phyloP scores from a whole-genome alignment of 2,329 filamentous ascomycete genomes.

The Aspergillus latus region DNA sequence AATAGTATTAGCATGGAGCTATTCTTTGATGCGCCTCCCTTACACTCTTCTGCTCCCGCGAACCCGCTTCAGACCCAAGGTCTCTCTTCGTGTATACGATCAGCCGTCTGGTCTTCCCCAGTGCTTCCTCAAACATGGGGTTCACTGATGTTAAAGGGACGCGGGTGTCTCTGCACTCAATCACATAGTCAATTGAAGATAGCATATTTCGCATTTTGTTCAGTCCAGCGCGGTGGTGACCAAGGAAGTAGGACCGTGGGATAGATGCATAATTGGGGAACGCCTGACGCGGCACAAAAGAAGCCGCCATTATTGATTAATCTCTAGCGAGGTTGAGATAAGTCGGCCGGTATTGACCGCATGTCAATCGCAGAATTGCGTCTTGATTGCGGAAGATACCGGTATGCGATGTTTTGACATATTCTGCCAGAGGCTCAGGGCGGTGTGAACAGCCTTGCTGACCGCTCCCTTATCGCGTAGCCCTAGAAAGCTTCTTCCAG shows the following conservation, averaged over 20 bases:
- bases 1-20: slow-evolving; percentile 2
- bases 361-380: not conserved
- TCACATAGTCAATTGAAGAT: slow-evolving; percentile 76
- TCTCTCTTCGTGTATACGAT: slow-evolving; percentile 92
- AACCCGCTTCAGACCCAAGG: slow-evolving; percentile 55
- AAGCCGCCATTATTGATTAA: slow-evolving; percentile 26
- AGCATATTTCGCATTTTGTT: slow-evolving; percentile 79
- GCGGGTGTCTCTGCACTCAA: slow-evolving; percentile 93
- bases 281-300: slow-evolving; percentile 69
- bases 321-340: not conserved
- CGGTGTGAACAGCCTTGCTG: not conserved
- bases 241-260: slow-evolving; percentile 87
- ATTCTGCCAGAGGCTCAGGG: not conserved
- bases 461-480: not conserved
- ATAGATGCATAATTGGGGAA: slow-evolving; percentile 75
- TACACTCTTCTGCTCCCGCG: slow-evolving; percentile 44
- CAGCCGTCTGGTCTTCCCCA: slow-evolving; percentile 71
- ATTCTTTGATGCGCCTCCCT: slow-evolving; percentile 13
- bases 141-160: slow-evolving; percentile 88
- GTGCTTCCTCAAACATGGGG: slow-evolving; percentile 76
- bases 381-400: not conserved
- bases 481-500: not conserved
- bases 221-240: slow-evolving; percentile 83
- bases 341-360: not conserved
- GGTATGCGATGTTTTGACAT: not conserved